phyloP scores from a whole-genome alignment of 192 early-diverging fungal species.

The Coemansia sp. region DNA sequence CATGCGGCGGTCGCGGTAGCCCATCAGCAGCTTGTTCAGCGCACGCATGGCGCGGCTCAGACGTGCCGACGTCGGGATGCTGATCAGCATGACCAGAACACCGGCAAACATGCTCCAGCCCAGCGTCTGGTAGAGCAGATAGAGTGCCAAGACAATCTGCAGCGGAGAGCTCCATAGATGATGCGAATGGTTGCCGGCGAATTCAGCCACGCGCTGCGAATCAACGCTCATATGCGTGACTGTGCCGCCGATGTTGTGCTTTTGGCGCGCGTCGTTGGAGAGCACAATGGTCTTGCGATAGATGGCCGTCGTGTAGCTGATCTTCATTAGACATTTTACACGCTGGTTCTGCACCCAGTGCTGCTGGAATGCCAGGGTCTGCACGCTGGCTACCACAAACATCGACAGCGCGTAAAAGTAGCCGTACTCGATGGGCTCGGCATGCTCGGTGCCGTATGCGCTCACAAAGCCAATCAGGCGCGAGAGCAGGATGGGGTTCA shows the following conservation, averaged over 20 bases:
- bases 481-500: slow-evolving; percentile 79
- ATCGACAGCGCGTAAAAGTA: slow-evolving; percentile 78
- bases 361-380: slow-evolving; percentile 85
- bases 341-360: slow-evolving; percentile 86
- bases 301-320: slow-evolving; percentile 80
- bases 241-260: slow-evolving; percentile 81
- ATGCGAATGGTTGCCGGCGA: slow-evolving; percentile 68
- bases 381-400: slow-evolving; percentile 74
- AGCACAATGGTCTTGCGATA: slow-evolving; percentile 86
- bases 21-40: slow-evolving; percentile 85
- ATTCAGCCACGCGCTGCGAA: slow-evolving; percentile 66
- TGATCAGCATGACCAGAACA: slow-evolving; percentile 76
- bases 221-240: slow-evolving; percentile 75
- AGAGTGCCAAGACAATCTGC: slow-evolving; percentile 77
- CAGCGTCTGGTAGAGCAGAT: slow-evolving; percentile 78
- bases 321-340: slow-evolving; percentile 77
- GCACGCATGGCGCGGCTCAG: slow-evolving; percentile 69
- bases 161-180: slow-evolving; percentile 78
- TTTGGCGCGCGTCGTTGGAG: slow-evolving; percentile 77
- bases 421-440: slow-evolving; percentile 70
- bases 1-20: slow-evolving; percentile 59
- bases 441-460: slow-evolving; percentile 54
- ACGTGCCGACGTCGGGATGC: slow-evolving; percentile 77
- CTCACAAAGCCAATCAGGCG: slow-evolving; percentile 70
- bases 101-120: slow-evolving; percentile 84